Conservation (phyloP, 352 stramenopile species). For the Blastocystis sp. region DNA sequence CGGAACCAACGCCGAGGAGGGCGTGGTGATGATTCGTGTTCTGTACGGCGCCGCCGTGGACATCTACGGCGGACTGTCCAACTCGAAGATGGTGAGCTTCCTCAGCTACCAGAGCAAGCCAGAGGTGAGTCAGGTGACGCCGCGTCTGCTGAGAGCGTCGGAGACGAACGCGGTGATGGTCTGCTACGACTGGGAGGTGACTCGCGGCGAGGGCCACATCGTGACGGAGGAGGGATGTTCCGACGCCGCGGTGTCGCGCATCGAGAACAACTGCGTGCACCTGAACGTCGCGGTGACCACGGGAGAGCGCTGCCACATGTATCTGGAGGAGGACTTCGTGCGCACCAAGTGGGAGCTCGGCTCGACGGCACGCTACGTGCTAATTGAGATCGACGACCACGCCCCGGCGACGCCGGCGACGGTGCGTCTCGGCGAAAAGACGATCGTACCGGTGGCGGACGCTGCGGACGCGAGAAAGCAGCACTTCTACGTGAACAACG, state of each 20-base stretch:
- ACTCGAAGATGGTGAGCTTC: background rate
- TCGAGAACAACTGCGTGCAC: background rate
- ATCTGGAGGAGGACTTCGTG: constrained; percentile 48
- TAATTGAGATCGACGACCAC: constrained; percentile 25
- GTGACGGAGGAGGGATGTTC: background rate
- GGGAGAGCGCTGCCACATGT: constrained; percentile 32
- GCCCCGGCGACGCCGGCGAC: background rate
- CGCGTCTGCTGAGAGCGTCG: background rate
- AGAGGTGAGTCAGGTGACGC: background rate
- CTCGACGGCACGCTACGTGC: background rate
- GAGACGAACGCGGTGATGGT: background rate
- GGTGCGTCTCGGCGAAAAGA: background rate
- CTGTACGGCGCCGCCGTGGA: background rate
- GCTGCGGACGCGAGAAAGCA: background rate
- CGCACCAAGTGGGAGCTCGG: background rate
- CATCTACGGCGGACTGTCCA: constrained; percentile 1
- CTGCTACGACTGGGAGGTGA: constrained; percentile 37
- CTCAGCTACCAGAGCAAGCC: constrained; percentile 16
- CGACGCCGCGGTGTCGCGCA: background rate
- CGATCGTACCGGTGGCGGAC: background rate
- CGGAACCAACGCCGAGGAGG: background rate
- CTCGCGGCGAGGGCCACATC: background rate
- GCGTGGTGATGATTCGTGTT: constrained; percentile 10
- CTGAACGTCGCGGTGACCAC: background rate
- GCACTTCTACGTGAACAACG: background rate